phyloP scores from a whole-genome alignment of 352 stramenopile species.

The Chrysophaeum taylorii region DNA sequence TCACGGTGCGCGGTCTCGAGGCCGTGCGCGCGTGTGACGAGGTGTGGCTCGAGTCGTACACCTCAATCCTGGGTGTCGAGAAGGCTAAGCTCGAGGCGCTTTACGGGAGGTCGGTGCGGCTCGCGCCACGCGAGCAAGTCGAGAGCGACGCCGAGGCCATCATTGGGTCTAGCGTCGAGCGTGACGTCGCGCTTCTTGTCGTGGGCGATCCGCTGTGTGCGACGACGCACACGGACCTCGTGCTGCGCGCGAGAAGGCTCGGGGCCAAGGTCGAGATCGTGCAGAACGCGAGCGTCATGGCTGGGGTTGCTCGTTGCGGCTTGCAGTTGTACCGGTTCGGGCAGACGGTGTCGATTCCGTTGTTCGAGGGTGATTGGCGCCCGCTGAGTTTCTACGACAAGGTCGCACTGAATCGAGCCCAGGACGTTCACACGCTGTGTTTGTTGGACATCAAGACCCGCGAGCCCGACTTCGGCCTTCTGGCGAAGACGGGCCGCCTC shows the following conservation, averaged over 20 bases:
- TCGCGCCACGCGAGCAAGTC: constrained; percentile 83
- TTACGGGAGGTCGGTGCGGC: constrained; percentile 70
- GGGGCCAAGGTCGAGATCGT: constrained; percentile 88
- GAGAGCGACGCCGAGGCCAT: constrained; percentile 93
- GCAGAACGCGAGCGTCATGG: constrained; percentile 98
- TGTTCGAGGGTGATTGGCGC: constrained; percentile 85
- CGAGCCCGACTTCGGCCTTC: constrained; percentile 93
- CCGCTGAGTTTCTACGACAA: constrained; percentile 96
- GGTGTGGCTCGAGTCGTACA: constrained; percentile 97
- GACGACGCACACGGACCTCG: constrained; percentile 96
- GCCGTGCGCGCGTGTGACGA: constrained; percentile 82
- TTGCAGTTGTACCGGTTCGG: constrained; percentile 97
- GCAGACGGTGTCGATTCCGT: constrained; percentile 94
- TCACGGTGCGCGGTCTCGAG: constrained; percentile 89
- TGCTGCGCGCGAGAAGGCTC: constrained; percentile 80
- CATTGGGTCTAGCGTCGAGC: constrained; percentile 63
- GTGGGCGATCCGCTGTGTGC: constrained; percentile 94
- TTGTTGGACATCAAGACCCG: constrained; percentile 99
- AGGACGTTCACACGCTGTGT: constrained; percentile 94
- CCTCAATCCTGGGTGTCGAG: constrained; percentile 82
- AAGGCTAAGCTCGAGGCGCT: constrained; percentile 68
- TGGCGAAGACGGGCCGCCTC: constrained; percentile 73
- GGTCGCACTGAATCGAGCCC: constrained; percentile 85
- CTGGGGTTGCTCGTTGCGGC: constrained; percentile 80
- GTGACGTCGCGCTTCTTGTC: constrained; percentile 90